Evolutionary conservation across 129 eudicot genomes (phyloP).

Genomic region (Centaurea solstitialis): DNA sequence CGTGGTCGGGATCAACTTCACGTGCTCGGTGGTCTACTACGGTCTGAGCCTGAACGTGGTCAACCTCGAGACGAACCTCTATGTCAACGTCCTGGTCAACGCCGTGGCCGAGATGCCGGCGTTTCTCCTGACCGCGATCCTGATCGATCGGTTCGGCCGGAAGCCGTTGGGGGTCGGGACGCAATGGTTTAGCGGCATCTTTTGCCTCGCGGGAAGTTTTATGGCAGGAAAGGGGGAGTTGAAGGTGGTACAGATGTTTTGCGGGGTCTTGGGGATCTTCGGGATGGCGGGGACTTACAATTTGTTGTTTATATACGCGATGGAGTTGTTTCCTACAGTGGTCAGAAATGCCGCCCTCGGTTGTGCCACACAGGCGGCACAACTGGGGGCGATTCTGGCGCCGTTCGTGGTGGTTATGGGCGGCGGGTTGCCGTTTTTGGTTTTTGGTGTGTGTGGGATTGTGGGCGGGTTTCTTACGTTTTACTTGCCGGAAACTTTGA

Average conservation of each 20-base stretch:
- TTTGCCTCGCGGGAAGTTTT: conserved; percentile 65
- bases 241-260: conserved; percentile 70
- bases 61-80: conserved; percentile 83
- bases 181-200: conserved; percentile 75
- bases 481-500: conserved; percentile 85
- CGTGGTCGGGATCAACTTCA: conserved; percentile 66
- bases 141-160: conserved; percentile 71
- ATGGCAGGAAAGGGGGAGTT: conserved; percentile 47
- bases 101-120: conserved; percentile 94
- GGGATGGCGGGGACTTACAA: conserved; percentile 98
- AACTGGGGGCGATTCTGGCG: conserved; percentile 82
- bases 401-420: conserved; percentile 85
- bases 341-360: conserved; percentile 98
- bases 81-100: conserved; percentile 70
- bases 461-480: conserved; percentile 70
- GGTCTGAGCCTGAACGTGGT: conserved; percentile 91
- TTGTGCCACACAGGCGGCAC: conserved; percentile 88
- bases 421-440: conserved; percentile 56
- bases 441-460: conserved; percentile 77
- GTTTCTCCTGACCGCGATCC: conserved; percentile 56
- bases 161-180: conserved; percentile 86
- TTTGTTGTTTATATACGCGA: conserved; percentile 73
- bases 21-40: conserved; percentile 79
- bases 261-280: conserved; percentile 87
- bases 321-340: conserved; percentile 95